Percentiles rank a stretch among this genome's conserved stretches.
Evolutionary conservation across 345 rosid genomes (phyloP).

Genomic region (Corymbia maculata): DNA sequence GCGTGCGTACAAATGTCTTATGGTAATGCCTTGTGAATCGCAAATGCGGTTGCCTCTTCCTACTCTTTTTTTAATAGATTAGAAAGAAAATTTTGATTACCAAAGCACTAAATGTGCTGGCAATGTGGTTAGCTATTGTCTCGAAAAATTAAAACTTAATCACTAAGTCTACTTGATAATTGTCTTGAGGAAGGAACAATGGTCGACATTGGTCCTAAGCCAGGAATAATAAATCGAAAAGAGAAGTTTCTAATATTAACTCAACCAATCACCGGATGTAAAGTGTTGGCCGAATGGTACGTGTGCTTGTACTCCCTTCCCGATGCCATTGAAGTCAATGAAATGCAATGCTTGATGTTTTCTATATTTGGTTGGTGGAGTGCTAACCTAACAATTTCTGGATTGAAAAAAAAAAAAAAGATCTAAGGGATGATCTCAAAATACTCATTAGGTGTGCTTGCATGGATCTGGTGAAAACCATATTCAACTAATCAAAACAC

Average conservation of each 20-base stretch:
- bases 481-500: not conserved
- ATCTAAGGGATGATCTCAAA: not conserved
- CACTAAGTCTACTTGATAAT: not conserved
- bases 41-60: not conserved
- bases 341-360: not conserved
- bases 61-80: not conserved
- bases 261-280: not conserved
- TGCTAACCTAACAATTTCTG: not conserved
- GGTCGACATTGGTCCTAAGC: not conserved
- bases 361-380: not conserved
- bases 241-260: not conserved
- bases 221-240: not conserved
- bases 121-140: not conserved
- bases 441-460: not conserved
- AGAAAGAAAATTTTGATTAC: too few relatives aligned
- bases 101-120: too few relatives aligned
- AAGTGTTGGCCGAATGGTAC: not conserved
- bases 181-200: not conserved
- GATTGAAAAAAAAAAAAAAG: not conserved
- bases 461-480: not conserved
- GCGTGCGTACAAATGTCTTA: not conserved
- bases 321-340: not conserved
- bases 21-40: rapidly evolving
- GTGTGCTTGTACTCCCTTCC: rapidly evolving
- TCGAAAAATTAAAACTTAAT: not conserved